Conservation (phyloP, 345 rosid genomes). For the Boechera retrofracta region DNA sequence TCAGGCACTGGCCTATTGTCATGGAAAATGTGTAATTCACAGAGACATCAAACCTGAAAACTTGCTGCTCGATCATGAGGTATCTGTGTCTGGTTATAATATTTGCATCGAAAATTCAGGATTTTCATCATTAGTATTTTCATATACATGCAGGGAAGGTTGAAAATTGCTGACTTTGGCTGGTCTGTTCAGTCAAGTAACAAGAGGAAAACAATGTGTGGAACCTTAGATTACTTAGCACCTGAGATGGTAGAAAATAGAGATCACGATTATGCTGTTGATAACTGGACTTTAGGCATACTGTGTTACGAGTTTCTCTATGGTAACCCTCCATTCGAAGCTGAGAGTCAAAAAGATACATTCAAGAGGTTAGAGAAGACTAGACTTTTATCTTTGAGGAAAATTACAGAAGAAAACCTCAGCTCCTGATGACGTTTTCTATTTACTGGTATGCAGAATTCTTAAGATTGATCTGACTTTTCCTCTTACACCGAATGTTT, state of each 20-base stretch:
- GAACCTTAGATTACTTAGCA: slow-evolving; percentile 92
- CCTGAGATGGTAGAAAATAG: slow-evolving; percentile 96
- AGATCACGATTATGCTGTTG: slow-evolving; percentile 90
- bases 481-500: slow-evolving; percentile 66
- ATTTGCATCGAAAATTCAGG: neutral
- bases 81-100: slow-evolving; percentile 39
- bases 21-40: slow-evolving; percentile 89
- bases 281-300: slow-evolving; percentile 94
- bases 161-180: slow-evolving; percentile 95
- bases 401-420: neutral
- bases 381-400: slow-evolving; percentile 1
- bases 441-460: slow-evolving; percentile 60
- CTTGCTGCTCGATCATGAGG: slow-evolving; percentile 95
- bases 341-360: slow-evolving; percentile 81
- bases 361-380: slow-evolving; percentile 66
- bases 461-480: slow-evolving; percentile 75
- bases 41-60: slow-evolving; percentile 99
- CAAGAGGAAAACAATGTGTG: slow-evolving; percentile 97
- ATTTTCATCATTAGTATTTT: neutral
- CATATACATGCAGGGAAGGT: slow-evolving; percentile 64
- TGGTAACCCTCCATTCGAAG: slow-evolving; percentile 91
- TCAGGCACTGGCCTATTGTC: slow-evolving; percentile 88
- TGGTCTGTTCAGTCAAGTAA: slow-evolving; percentile 97
- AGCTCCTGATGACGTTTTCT: slow-evolving; percentile 5
- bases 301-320: slow-evolving; percentile 96